Evolutionary conservation across 345 rosid species (phyloP), one percentile per base, ranked within the genome.

Genomic region (Syzygium jambos): DNA sequence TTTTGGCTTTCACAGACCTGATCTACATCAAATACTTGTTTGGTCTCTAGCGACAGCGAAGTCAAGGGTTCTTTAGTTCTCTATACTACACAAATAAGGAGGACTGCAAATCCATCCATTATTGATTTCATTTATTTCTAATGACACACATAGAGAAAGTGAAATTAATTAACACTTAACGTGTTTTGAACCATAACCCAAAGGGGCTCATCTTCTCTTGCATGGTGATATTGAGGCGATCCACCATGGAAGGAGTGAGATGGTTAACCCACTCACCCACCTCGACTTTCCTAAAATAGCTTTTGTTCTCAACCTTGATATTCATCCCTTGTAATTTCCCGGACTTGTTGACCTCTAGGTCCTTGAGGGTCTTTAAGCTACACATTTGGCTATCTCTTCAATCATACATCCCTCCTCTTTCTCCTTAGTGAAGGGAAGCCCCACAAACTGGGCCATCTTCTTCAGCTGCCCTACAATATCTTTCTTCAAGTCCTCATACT

Each of bases 301-400:
- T 30, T 65, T 21, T 65, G 11, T 65, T 65, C 41, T 65, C 23
- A 0, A 65, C 15, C 22, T 63, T 3, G 11, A 16, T 1, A 12
- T 3, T 53, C 0, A 5, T 14, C 38, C 2, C 0, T 2, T 9
- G 1, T 16, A 29, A 4, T 30, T 65, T 16, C 41, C 78, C 78
- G 11, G 78, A 29, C 30, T 65, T 65, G 22, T 65, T 29, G 41
- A 29, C 41, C 5, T 65, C 41, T 22, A 65, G 1, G 5, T 30
- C 41, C 78, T 65, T 65, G 1, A 65, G 41, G 41, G 41, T 65
- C 5, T 65, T 30, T 5, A 65, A 16, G 78, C 11, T 65, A 65
- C 78, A 65, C 78, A 16, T 30, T 30, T 65, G 78, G 12, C 43
- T 65, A 65, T 65, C 78, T 65, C 43, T 65, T 30, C 23, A 0